phyloP scores from a whole-genome alignment of 1,139 yeast species.

The Geotrichum bryndzae region DNA sequence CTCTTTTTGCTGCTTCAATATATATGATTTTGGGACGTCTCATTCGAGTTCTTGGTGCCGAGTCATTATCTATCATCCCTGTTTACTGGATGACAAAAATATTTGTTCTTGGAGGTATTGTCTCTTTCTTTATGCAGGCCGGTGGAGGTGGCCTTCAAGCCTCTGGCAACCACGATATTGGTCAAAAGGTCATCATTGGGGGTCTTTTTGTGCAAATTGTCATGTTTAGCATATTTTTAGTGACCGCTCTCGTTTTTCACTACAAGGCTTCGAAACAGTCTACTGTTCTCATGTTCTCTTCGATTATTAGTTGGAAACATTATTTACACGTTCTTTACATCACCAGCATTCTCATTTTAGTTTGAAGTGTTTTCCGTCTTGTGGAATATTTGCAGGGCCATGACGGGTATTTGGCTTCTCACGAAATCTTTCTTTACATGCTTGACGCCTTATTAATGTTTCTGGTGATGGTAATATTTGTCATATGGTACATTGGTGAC shows the following conservation, averaged over 20 bases:
- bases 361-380: background rate
- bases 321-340: background rate
- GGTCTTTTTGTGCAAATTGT: background rate
- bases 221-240: background rate
- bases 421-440: constrained; percentile 24
- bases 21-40: constrained; percentile 43
- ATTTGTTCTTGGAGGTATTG: constrained; percentile 43
- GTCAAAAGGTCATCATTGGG: background rate
- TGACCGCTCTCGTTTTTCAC: background rate
- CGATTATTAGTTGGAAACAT: background rate
- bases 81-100: constrained; percentile 36
- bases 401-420: background rate
- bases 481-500: background rate
- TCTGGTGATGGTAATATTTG: background rate
- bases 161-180: background rate
- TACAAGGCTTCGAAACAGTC: constrained; percentile 15
- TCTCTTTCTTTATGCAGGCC: constrained; percentile 40
- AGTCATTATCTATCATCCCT: constrained; percentile 33
- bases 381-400: background rate
- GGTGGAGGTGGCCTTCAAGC: constrained; percentile 39
- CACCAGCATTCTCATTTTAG: background rate
- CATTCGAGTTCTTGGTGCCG: constrained; percentile 31
- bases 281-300: background rate
- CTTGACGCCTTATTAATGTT: background rate
- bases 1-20: constrained; percentile 42